Percentiles rank a stretch among this genome's conserved stretches.
Conservation (phyloP, 768 basidiomycete species). For the Postia placenta region DNA sequence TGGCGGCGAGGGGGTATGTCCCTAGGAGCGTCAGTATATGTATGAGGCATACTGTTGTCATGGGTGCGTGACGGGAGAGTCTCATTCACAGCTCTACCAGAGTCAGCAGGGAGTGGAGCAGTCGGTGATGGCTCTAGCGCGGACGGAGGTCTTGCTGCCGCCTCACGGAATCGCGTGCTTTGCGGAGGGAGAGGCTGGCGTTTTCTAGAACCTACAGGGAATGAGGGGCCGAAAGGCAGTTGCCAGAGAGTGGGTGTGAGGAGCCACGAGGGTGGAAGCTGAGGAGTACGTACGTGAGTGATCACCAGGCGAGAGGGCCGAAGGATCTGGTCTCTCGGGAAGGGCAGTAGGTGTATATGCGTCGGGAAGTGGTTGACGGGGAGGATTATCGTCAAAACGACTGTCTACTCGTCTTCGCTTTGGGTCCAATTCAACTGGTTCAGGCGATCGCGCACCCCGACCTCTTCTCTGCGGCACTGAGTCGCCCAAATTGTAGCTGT, state of each 20-base stretch:
- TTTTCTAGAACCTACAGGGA: conserved; percentile 24
- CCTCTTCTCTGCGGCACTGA: conserved; percentile 16
- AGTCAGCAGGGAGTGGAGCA: neutral
- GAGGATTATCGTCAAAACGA: conserved; percentile 3
- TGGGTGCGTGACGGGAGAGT: neutral
- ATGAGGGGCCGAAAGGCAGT: conserved; percentile 14
- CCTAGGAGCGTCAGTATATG: conserved; percentile 1
- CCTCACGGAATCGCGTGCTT: conserved; percentile 17
- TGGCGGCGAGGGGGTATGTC: conserved; percentile 12
- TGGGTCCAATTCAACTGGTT: conserved; percentile 8
- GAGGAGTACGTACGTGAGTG: conserved; percentile 26
- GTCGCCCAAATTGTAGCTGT: too few relatives aligned
- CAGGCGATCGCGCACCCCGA: conserved; percentile 7
- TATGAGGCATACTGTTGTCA: neutral
- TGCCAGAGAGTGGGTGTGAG: conserved; percentile 21
- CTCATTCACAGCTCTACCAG: neutral
- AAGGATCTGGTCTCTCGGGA: conserved; percentile 9
- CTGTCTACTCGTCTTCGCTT: conserved; percentile 22
- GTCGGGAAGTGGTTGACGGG: conserved; percentile 3
- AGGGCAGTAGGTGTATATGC: conserved; percentile 4
- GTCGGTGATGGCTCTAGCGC: neutral
- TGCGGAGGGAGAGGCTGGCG: conserved; percentile 43
- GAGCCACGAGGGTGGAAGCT: conserved; percentile 18
- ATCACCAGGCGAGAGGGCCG: conserved; percentile 7
- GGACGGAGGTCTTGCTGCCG: neutral